Base-by-base conservation (phyloP, 2,329 filamentous ascomycete genomes). In the Penicillium sp. region DNA sequence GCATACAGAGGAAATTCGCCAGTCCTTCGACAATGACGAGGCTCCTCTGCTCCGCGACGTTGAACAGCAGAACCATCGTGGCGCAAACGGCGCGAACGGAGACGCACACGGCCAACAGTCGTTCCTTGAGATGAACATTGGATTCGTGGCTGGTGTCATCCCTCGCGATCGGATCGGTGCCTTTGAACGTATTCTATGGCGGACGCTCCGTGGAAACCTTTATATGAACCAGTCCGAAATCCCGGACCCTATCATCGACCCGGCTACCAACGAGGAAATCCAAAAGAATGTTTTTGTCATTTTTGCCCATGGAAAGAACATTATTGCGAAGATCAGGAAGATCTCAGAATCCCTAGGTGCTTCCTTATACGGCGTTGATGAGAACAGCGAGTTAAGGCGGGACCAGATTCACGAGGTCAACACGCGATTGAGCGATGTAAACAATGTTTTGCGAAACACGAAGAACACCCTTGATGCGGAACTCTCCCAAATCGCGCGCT, bases 211-310 rank as follows among this genome's bases (percentile, higher is more conserved):
- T 77, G 95, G 95, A 72, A 99, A 99, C 79, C 83, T 99, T 66
- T 99, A 98, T 85, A 99, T 99, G 95, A 99, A 99, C 81, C 96
- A 99, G 83, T 94, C 94, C 46, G 95, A 99, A 84, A 99, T 99
- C 65, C 90, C 93, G 7, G 94, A 99, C 77, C 88, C 92, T 44
- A 90, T 99, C 70, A 85, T 97, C 76, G 92, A 99, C 77, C 94
- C 95, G 17, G 86, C 90, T 75, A 97, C 88, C 81, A 97, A 98
- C 76, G 94, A 98, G 80, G 85, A 91, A 67, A 86, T 96, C 70
- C 88, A 91, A 83, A 99, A 99, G 88, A 99, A 97, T 71, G 95
- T 99, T 60, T 99, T 99, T 74, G 94, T 99, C 74, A 99, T 99
- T 78, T 99, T 99, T 72, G 95, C 95, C 13, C 95, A 99, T 74